Conservation (phyloP, 352 stramenopile species). For the Phytopythium vexans region DNA sequence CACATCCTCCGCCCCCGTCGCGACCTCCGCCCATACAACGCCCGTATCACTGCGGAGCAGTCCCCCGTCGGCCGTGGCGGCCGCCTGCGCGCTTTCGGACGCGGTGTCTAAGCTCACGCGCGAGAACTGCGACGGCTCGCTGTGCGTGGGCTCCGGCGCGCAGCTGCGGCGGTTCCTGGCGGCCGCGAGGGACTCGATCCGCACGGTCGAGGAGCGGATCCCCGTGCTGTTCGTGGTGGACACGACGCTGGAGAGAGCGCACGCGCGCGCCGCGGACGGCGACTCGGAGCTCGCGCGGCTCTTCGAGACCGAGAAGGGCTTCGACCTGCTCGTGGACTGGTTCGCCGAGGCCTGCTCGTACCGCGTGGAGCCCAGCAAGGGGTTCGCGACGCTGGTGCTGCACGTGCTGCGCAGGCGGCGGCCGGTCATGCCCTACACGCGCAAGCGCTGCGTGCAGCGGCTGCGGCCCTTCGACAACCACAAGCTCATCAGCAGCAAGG, state of each 20-base stretch:
- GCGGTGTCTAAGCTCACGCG: slow-evolving; percentile 27
- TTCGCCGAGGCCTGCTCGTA: slow-evolving; percentile 43
- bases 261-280: neutral
- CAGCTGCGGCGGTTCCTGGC: slow-evolving; percentile 41
- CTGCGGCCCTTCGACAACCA: slow-evolving; percentile 1
- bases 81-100: slow-evolving; percentile 43
- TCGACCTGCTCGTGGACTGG: slow-evolving; percentile 57
- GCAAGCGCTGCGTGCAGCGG: slow-evolving; percentile 32
- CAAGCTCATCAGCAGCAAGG: neutral
- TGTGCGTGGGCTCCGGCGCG: slow-evolving; percentile 26
- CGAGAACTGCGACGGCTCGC: slow-evolving; percentile 36
- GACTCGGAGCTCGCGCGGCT: slow-evolving; percentile 21
- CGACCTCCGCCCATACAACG: slow-evolving; percentile 5
- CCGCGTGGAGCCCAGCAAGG: slow-evolving; percentile 41
- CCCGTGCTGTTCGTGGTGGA: slow-evolving; percentile 62
- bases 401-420: slow-evolving; percentile 49
- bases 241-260: slow-evolving; percentile 28
- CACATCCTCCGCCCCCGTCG: too few species aligned
- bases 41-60: slow-evolving; percentile 31
- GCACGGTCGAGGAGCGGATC: slow-evolving; percentile 46
- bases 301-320: slow-evolving; percentile 62
- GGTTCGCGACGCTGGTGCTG: slow-evolving; percentile 47
- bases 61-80: slow-evolving; percentile 14
- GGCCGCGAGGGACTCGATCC: slow-evolving; percentile 24
- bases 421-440: slow-evolving; percentile 40